These are phyloP conservation scores for Phytophthora cactorum DNA, from an alignment of 352 stramenopile species.

Conservation along the genomic window DNA sequence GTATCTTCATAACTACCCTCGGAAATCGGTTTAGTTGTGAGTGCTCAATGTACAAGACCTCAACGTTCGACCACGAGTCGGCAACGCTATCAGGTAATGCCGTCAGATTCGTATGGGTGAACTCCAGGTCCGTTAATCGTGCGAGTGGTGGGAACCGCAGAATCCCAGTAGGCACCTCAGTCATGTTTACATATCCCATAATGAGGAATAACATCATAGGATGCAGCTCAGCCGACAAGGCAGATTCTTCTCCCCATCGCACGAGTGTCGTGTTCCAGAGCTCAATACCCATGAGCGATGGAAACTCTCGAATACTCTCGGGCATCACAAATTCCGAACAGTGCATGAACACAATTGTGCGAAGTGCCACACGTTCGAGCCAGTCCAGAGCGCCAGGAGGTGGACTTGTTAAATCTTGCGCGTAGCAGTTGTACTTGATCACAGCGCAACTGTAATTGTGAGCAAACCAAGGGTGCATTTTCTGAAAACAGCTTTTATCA, in stretches of 20 bases:
- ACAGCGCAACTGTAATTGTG: conserved; percentile 1
- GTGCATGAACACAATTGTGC: conserved; percentile 1
- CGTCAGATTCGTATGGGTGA: conserved; percentile 3
- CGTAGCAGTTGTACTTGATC: conserved; percentile 1
- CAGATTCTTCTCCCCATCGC: background rate
- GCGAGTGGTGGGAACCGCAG: background rate
- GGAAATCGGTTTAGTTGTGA: conserved; percentile 37
- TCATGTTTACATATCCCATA: conserved; percentile 2
- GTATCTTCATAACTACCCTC: conserved; percentile 21
- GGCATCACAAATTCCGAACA: conserved; percentile 4
- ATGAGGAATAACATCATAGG: conserved; percentile 6
- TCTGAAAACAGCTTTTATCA: background rate
- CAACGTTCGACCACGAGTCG: conserved; percentile 2
- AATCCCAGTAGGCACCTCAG: background rate
- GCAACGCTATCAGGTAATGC: background rate
- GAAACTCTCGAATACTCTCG: background rate
- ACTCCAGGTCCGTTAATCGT: conserved; percentile 1
- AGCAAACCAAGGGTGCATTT: conserved; percentile 1
- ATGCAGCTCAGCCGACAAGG: background rate
- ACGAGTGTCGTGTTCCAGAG: conserved; percentile 7
- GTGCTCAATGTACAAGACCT: conserved; percentile 39
- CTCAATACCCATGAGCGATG: background rate
- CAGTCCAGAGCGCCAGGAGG: background rate
- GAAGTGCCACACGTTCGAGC: background rate
- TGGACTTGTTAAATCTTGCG: background rate